Conservation (phyloP, 1,139 yeast genomes). For the Candida neerlandica region DNA sequence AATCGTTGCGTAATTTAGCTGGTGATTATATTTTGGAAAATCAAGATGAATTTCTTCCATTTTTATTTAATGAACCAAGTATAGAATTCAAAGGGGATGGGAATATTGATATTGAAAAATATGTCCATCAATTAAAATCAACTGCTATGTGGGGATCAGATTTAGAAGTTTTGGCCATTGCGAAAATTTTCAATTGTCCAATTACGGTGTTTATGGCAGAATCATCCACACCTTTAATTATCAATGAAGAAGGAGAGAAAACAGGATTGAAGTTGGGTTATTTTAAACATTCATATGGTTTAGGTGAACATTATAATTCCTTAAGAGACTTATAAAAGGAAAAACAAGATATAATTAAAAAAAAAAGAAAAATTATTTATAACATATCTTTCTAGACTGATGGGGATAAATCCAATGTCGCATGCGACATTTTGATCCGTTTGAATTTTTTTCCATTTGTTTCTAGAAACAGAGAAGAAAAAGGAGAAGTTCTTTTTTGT, state of each 20-base stretch:
- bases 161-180: conserved; percentile 80
- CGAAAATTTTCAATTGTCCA: conserved; percentile 67
- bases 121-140: conserved; percentile 63
- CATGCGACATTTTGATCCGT: not conserved
- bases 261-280: conserved; percentile 72
- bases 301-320: conserved; percentile 96
- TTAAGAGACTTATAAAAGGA: conserved; percentile 46
- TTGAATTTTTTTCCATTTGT: too few relatives aligned
- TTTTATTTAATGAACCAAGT: conserved; percentile 75
- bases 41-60: conserved; percentile 76
- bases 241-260: conserved; percentile 54
- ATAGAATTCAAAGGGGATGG: conserved; percentile 43
- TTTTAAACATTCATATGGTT: conserved; percentile 81
- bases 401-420: not conserved
- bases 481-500: not conserved
- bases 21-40: conserved; percentile 65
- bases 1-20: conserved; percentile 63
- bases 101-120: conserved; percentile 58
- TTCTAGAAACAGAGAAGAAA: not conserved
- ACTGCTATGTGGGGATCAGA: conserved; percentile 98
- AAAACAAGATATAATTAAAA: too few relatives aligned
- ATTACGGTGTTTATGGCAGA: conserved; percentile 80
- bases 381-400: too few relatives aligned
- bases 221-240: conserved; percentile 52
- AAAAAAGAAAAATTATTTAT: not conserved